Conservation (phyloP, 768 basidiomycete species). For the Chalciporus piperatus region DNA sequence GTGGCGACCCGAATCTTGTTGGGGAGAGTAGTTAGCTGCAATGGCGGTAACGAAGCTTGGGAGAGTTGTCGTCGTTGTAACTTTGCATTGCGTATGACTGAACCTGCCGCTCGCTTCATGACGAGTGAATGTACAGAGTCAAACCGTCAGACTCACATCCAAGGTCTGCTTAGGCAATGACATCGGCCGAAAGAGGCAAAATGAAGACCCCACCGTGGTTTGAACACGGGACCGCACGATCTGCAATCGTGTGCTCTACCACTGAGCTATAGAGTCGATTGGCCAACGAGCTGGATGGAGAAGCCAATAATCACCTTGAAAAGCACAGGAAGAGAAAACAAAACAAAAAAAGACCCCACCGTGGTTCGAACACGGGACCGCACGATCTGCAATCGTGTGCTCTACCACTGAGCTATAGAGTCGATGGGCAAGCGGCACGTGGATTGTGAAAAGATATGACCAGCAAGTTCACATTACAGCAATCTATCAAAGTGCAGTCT, state of each 20-base stretch:
- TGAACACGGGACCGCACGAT: slow-evolving; percentile 58
- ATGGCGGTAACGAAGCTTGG: slow-evolving; percentile 33
- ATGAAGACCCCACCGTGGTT: slow-evolving; percentile 49
- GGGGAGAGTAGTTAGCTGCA: slow-evolving; percentile 78
- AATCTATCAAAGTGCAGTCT: not conserved
- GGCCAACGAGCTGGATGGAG: too few species aligned
- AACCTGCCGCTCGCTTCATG: slow-evolving; percentile 41
- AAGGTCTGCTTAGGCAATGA: slow-evolving; percentile 8
- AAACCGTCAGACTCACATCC: not conserved
- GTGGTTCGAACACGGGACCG: slow-evolving; percentile 58
- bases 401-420: slow-evolving; percentile 49
- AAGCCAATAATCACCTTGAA: too few species aligned
- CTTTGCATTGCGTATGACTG: slow-evolving; percentile 38
- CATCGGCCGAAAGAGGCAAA: slow-evolving; percentile 20
- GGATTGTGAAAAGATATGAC: too few species aligned
- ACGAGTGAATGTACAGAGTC: slow-evolving; percentile 3
- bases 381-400: slow-evolving; percentile 60
- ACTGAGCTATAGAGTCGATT: slow-evolving; percentile 38
- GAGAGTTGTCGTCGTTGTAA: slow-evolving; percentile 26
- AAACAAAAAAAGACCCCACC: slow-evolving; percentile 43
- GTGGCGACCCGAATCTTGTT: slow-evolving; percentile 93
- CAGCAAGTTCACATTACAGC: too few species aligned
- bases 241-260: slow-evolving; percentile 61
- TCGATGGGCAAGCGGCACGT: slow-evolving; percentile 9
- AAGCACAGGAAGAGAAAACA: slow-evolving; percentile 25